phyloP scores from a whole-genome alignment of 2,329 filamentous ascomycete genomes.

The Grosmannia huntii region DNA sequence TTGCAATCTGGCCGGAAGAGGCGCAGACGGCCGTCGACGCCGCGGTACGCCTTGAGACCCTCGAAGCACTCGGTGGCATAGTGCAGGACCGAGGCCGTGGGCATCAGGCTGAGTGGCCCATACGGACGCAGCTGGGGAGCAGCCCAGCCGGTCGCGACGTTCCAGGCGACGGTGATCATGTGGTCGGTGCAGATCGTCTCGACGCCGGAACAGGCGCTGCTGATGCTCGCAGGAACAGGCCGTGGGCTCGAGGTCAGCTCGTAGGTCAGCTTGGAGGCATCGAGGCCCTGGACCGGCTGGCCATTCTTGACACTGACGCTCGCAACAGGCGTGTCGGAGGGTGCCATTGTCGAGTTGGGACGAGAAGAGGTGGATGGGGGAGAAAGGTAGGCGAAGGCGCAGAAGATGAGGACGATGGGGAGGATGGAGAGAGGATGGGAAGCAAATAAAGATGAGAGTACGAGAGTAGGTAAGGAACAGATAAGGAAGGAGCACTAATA shows the following conservation, averaged over 20 bases:
- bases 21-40: conserved; percentile 59
- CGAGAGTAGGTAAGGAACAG: background rate
- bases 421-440: background rate
- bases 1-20: conserved; percentile 70
- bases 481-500: background rate
- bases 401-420: background rate
- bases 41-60: conserved; percentile 70
- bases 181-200: conserved; percentile 66
- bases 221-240: conserved; percentile 35
- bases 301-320: conserved; percentile 18
- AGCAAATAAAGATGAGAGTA: background rate
- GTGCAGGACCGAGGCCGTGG: conserved; percentile 69
- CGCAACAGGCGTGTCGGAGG: conserved; percentile 14
- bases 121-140: conserved; percentile 64
- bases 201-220: conserved; percentile 29
- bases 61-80: conserved; percentile 91
- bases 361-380: background rate
- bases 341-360: conserved; percentile 14
- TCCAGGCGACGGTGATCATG: conserved; percentile 71
- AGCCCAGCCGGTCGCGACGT: conserved; percentile 52
- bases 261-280: conserved; percentile 49
- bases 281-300: conserved; percentile 42
- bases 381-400: background rate
- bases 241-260: conserved; percentile 37
- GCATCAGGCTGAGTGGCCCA: conserved; percentile 64